These are phyloP conservation scores for Crithidia bombi DNA, from an alignment of 208 protist genomes.

Conservation along the genomic window DNA sequence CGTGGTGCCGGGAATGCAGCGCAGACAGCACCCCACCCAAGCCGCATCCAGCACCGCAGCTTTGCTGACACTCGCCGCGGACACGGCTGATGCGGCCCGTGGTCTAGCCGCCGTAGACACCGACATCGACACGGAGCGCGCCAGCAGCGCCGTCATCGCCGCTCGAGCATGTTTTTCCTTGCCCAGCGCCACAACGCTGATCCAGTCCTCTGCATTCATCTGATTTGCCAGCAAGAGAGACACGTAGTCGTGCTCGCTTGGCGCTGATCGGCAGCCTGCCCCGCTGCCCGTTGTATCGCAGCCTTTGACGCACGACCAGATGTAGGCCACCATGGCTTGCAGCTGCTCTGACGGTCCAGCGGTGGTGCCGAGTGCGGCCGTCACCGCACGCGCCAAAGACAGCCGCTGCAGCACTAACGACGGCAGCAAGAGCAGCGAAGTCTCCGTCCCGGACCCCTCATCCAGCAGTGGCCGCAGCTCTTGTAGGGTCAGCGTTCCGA, in stretches of 20 bases:
- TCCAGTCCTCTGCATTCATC: conserved; percentile 66
- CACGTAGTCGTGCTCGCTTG: background rate
- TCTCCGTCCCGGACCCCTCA: conserved; percentile 20
- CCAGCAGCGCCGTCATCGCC: conserved; percentile 59
- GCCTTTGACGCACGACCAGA: conserved; percentile 39
- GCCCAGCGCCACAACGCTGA: conserved; percentile 52
- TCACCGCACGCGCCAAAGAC: conserved; percentile 56
- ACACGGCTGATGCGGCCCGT: background rate
- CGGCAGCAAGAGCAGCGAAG: conserved; percentile 18
- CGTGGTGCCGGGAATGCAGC: conserved; percentile 45
- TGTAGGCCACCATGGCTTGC: conserved; percentile 41
- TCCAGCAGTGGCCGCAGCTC: conserved; percentile 21
- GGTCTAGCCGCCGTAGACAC: background rate
- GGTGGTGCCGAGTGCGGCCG: conserved; percentile 39
- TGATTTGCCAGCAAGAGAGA: conserved; percentile 42
- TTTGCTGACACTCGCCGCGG: background rate
- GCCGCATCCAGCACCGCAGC: conserved; percentile 8
- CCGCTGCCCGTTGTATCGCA: background rate
- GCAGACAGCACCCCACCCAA: conserved; percentile 62
- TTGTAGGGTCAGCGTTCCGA: conserved; percentile 36
- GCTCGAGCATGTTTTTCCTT: conserved; percentile 50
- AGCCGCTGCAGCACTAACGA: conserved; percentile 41
- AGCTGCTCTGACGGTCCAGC: conserved; percentile 40
- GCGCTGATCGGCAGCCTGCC: background rate
- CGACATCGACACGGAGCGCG: conserved; percentile 26